Evolutionary conservation across 2,329 filamentous ascomycete genomes (phyloP).

Genomic region (Cercospora citrullina): DNA sequence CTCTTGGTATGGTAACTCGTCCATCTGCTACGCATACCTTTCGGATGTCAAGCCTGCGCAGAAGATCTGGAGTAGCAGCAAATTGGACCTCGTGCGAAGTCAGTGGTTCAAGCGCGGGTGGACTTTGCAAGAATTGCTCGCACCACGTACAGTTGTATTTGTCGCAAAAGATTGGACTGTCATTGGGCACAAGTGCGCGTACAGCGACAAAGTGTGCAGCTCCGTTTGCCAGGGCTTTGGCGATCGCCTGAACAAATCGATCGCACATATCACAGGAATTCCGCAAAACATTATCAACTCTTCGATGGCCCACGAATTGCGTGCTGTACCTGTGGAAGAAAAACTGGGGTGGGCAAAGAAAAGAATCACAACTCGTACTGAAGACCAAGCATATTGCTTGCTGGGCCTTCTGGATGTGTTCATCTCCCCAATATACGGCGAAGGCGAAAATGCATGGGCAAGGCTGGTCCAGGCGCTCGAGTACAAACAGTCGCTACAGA

Average conservation of each 20-base stretch:
- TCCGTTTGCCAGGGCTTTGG: neutral
- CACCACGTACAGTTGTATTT: conserved; percentile 18
- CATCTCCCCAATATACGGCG: neutral
- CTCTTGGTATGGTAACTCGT: neutral
- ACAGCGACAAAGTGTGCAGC: neutral
- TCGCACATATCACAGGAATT: neutral
- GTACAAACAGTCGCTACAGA: neutral
- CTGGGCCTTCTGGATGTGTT: conserved; percentile 2
- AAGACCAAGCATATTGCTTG: conserved; percentile 3
- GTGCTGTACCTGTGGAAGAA: neutral
- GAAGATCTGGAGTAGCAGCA: neutral
- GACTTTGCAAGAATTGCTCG: conserved; percentile 25
- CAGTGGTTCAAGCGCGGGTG: conserved; percentile 14
- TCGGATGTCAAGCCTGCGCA: neutral
- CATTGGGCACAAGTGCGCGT: neutral
- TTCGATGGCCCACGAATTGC: neutral
- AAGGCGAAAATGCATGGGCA: conserved; percentile 1
- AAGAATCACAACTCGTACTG: neutral
- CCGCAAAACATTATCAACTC: neutral
- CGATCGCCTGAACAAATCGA: neutral
- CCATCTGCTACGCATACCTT: conserved; percentile 2
- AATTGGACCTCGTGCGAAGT: neutral
- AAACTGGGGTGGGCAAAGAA: neutral
- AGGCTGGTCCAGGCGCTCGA: neutral
- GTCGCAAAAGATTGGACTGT: conserved; percentile 4